Evolutionary conservation across 1,284 basidiomycete species (phyloP).

Genomic region (Trichosporon sp.): DNA sequence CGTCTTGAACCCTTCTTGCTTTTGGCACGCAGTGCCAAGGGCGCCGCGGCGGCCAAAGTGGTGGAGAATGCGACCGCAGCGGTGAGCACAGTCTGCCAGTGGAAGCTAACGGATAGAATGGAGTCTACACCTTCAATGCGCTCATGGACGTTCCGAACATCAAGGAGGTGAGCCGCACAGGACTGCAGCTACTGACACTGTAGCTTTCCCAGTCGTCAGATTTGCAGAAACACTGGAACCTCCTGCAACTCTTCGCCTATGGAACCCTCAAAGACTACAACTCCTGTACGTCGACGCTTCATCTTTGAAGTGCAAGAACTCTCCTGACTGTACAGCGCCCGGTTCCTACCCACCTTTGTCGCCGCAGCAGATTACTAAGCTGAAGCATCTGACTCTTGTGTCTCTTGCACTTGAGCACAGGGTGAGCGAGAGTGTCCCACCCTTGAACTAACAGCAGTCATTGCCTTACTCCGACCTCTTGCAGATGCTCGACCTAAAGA

Average conservation of each 20-base stretch:
- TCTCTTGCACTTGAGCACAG: slow-evolving; percentile 72
- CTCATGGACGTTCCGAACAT: slow-evolving; percentile 79
- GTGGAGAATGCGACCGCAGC: slow-evolving; percentile 82
- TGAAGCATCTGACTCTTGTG: slow-evolving; percentile 88
- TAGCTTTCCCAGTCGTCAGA: slow-evolving; percentile 19
- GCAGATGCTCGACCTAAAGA: slow-evolving; percentile 65
- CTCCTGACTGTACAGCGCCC: slow-evolving; percentile 60
- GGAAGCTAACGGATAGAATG: slow-evolving; percentile 59
- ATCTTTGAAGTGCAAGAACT: no score
- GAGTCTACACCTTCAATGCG: slow-evolving; percentile 88
- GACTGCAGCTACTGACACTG: background rate
- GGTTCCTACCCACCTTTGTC: slow-evolving; percentile 69
- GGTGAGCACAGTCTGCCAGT: slow-evolving; percentile 36
- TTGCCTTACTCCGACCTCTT: slow-evolving; percentile 41
- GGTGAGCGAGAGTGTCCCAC: slow-evolving; percentile 56
- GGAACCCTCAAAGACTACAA: slow-evolving; percentile 80
- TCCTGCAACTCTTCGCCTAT: slow-evolving; percentile 86
- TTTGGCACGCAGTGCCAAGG: slow-evolving; percentile 84
- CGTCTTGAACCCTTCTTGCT: slow-evolving; percentile 79
- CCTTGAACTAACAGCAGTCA: slow-evolving; percentile 33
- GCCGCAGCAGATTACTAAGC: slow-evolving; percentile 73
- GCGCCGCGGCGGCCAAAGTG: slow-evolving; percentile 86
- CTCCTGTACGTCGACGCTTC: slow-evolving; percentile 41
- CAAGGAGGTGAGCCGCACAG: slow-evolving; percentile 66
- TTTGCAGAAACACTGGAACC: slow-evolving; percentile 60